Conservation (phyloP, 129 eudicot species). For the Daucus carota region DH1_v3.0 NC_030381.2:34670501-34671000, state of each 20-base stretch:
- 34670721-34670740: background rate
- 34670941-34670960: slow-evolving; percentile 63
- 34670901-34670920: slow-evolving; percentile 92
- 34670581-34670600: slow-evolving; percentile 48
- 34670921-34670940: slow-evolving; percentile 98
- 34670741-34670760: background rate
- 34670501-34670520: slow-evolving; percentile 25
- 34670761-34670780: background rate
- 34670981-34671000: background rate
- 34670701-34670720: background rate
- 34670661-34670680: slow-evolving; percentile 74
- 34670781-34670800: background rate
- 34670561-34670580: background rate
- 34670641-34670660: slow-evolving; percentile 57
- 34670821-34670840: background rate
- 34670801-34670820: background rate
- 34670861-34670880: slow-evolving; percentile 19
- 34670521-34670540: background rate
- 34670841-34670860: background rate
- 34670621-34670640: slow-evolving; percentile 84
- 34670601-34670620: slow-evolving; percentile 98
- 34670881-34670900: slow-evolving; percentile 70
- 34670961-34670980: background rate
- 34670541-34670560: background rate
- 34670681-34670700: background rate